phyloP scores from a whole-genome alignment of 192 early-diverging fungal genomes.

The Bifiguratus adelaidae region DNA sequence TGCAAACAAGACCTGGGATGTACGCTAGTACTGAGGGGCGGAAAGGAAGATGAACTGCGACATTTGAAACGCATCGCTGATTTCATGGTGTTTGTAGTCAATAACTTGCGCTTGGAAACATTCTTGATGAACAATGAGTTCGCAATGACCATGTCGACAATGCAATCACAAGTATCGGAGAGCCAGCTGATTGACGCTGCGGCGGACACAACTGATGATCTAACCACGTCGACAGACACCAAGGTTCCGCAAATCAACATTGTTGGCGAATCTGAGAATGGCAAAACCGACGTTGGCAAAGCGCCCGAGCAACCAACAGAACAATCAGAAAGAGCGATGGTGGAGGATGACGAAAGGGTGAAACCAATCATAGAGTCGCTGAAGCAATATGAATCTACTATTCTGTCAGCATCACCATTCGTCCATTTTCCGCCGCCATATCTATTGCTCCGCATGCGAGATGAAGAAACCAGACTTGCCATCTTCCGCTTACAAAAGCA shows the following conservation, averaged over 20 bases:
- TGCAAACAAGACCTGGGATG: constrained; percentile 71
- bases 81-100: constrained; percentile 76
- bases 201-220: constrained; percentile 5
- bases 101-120: constrained; percentile 83
- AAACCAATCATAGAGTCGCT: constrained; percentile 27
- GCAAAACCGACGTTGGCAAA: no score
- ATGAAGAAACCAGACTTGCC: constrained; percentile 39
- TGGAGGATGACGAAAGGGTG: constrained; percentile 14
- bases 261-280: no score
- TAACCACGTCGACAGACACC: no score
- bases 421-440: constrained; percentile 83
- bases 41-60: constrained; percentile 42
- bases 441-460: constrained; percentile 52
- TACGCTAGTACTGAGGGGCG: constrained; percentile 88
- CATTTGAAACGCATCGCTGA: constrained; percentile 75
- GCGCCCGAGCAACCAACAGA: not conserved
- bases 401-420: constrained; percentile 82
- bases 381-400: constrained; percentile 50
- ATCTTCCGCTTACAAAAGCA: constrained; percentile 17
- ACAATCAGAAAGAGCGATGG: not conserved
- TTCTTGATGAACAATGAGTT: constrained; percentile 70
- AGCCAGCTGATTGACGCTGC: no score
- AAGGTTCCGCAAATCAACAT: no score
- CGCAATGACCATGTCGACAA: constrained; percentile 30
- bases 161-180: no score